Percentiles rank a stretch among this genome's conserved stretches.
These are phyloP conservation scores for Adiantum capillusveneris DNA, from an alignment of 75 land plant species.

Conservation along the genomic window DNA sequence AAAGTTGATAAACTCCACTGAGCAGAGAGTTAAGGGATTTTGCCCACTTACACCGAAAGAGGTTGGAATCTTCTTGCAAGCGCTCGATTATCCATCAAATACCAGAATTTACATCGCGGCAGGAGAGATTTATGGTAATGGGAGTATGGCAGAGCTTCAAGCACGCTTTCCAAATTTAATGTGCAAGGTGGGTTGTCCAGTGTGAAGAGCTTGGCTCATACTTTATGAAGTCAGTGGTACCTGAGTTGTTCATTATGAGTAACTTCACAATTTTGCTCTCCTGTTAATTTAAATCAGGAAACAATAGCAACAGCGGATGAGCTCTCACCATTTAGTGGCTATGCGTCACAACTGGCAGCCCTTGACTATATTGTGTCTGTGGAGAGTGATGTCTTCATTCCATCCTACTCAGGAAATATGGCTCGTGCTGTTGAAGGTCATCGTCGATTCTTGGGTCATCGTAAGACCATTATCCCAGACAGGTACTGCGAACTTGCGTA, in stretches of 20 bases:
- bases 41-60: slow-evolving; percentile 83
- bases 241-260: too few relatives aligned
- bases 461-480: slow-evolving; percentile 74
- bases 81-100: slow-evolving; percentile 60
- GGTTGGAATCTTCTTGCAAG: slow-evolving; percentile 61
- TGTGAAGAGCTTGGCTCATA: too few relatives aligned
- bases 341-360: slow-evolving; percentile 76
- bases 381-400: slow-evolving; percentile 75
- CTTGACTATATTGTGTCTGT: slow-evolving; percentile 75
- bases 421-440: slow-evolving; percentile 87
- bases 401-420: slow-evolving; percentile 81
- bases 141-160: slow-evolving; percentile 46
- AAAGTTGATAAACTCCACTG: slow-evolving; percentile 55
- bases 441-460: slow-evolving; percentile 61
- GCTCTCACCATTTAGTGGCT: slow-evolving; percentile 39
- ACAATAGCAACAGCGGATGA: slow-evolving; percentile 50
- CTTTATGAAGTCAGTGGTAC: too few relatives aligned
- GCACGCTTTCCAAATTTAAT: slow-evolving; percentile 57
- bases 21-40: slow-evolving; percentile 53
- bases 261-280: too few relatives aligned
- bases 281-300: slow-evolving; percentile 33
- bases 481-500: slow-evolving; percentile 30
- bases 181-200: slow-evolving; percentile 62
- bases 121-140: slow-evolving; percentile 77
- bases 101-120: slow-evolving; percentile 73